Conservation (phyloP, 805 yeast species). For the Torulaspora franciscae region DNA sequence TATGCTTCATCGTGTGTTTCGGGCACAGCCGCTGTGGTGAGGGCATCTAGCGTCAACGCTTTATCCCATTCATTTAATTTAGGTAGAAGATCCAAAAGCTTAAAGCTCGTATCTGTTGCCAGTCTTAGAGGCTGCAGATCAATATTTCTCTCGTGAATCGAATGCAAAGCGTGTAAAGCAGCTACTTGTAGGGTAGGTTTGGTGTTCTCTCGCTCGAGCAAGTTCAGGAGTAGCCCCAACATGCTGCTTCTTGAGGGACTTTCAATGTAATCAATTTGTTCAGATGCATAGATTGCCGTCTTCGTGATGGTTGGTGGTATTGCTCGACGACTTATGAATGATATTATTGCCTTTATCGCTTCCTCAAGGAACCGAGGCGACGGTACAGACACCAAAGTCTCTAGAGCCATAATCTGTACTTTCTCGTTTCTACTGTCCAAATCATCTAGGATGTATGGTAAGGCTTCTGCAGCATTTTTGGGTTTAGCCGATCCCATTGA, state of each 20-base stretch:
- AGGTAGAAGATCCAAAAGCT: constrained; percentile 36
- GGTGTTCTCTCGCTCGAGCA: constrained; percentile 42
- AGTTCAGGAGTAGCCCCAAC: constrained; percentile 33
- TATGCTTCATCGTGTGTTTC: constrained; percentile 61
- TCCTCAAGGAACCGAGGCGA: constrained; percentile 47
- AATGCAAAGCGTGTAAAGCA: constrained; percentile 62
- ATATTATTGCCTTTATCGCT: constrained; percentile 39
- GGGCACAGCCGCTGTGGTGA: constrained; percentile 64
- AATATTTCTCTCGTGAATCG: constrained; percentile 50
- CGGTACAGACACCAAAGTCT: constrained; percentile 59
- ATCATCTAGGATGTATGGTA: constrained; percentile 54
- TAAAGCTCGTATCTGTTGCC: constrained; percentile 39
- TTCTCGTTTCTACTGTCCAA: constrained; percentile 44
- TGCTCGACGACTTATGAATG: constrained; percentile 44
- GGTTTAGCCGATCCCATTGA: constrained; percentile 59
- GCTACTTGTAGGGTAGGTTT: constrained; percentile 62
- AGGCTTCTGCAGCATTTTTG: constrained; percentile 48
- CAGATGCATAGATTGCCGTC: constrained; percentile 64
- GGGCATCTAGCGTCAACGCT: constrained; percentile 55
- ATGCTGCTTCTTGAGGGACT: constrained; percentile 45
- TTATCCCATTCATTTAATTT: constrained; percentile 66
- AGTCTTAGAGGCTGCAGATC: constrained; percentile 32
- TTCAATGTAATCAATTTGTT: constrained; percentile 58
- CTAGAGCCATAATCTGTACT: constrained; percentile 56
- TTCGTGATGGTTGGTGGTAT: constrained; percentile 52